Evolutionary conservation across 805 yeast genomes (phyloP), one percentile per base, ranked within the genome.

Genomic region (Barnettozyma wickerhamii): DNA sequence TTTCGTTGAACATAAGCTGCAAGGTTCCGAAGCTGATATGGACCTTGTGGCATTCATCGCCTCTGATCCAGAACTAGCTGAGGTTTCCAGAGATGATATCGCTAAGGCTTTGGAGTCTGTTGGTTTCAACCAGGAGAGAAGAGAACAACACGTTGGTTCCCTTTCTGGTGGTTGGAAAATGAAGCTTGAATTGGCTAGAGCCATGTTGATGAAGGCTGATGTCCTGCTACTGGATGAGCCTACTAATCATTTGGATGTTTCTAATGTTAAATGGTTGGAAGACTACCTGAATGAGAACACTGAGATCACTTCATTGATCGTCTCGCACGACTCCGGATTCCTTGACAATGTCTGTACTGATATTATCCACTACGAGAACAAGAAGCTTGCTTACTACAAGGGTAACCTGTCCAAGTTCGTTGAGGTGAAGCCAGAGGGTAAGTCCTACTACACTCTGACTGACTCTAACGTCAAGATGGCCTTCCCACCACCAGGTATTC

Each of bases 161-260:
- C 71, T 91, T 45, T 87, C 96, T 33, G 99, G 99, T 66, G 99
- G 99, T 65, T 91, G 99, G 99, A 93, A 93, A 69, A 91, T 91
- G 99, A 91, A 91, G 69, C 76, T 91, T 53, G 98, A 90, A 68
- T 74, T 91, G 58, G 99, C 98, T n/a, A 83, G 97, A 70, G 99
- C 98, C 28, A 90, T 91, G 96, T 72, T 91, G 53, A 86, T 89
- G 88, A 88, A 82, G 65, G 99, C 98, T 27, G 99, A 91, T 67
- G 90, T 91, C 41, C 75, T 91, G 57, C 72, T 91, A 53, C 75
- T 91, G 59, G 99, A 91, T 68, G 99, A 91, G 77, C 99, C 99
- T 64, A 91, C 99, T 50, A 91, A 91, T 70, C 99, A 91, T 71
- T 79, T 91, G 76, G 99, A 93, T 71, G 96, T 88, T 37, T 71